A percentile compares a stretch with the other conserved stretches of the same genome.
These are phyloP conservation scores for Blepharisma undulans DNA, from an alignment of 169 alveolate genomes.

Conservation along the genomic window DNA sequence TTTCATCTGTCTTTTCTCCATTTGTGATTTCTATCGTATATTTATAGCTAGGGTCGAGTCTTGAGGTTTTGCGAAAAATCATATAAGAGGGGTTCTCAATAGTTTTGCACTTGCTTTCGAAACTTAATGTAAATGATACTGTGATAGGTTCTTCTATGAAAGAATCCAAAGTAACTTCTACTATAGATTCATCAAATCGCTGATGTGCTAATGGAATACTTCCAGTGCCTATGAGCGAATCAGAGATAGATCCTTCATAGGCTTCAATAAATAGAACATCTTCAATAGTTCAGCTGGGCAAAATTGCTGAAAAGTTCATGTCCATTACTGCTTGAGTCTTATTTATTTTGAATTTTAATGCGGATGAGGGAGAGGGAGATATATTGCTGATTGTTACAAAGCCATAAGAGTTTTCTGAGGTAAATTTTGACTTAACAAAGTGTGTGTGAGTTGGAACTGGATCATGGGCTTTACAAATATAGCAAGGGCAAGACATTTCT, in stretches of 20 bases:
- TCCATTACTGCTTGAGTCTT: not conserved
- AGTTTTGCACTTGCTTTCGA: not conserved
- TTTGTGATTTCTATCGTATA: not conserved
- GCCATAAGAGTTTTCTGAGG: not conserved
- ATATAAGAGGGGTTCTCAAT: not conserved
- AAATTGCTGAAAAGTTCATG: not conserved
- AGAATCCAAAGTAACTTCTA: not conserved
- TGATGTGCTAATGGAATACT: not conserved
- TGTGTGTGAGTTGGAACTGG: not conserved
- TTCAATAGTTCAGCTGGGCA: constrained; percentile 22
- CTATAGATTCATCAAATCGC: not conserved
- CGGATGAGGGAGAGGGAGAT: not conserved
- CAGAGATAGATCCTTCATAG: not conserved
- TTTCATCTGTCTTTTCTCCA: not conserved
- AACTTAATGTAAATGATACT: not conserved
- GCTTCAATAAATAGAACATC: constrained; percentile 2
- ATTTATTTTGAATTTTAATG: not conserved
- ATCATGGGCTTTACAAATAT: not conserved
- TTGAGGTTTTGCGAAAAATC: not conserved
- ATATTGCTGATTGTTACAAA: not conserved
- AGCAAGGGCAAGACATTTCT: constrained; percentile 17
- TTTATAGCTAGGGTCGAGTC: not conserved
- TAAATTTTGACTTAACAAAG: not conserved
- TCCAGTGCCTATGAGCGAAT: not conserved
- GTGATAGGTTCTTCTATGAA: not conserved